These are phyloP conservation scores for Naganishia friedmannii DNA, from an alignment of 768 basidiomycete genomes.

Conservation along the genomic window DNA sequence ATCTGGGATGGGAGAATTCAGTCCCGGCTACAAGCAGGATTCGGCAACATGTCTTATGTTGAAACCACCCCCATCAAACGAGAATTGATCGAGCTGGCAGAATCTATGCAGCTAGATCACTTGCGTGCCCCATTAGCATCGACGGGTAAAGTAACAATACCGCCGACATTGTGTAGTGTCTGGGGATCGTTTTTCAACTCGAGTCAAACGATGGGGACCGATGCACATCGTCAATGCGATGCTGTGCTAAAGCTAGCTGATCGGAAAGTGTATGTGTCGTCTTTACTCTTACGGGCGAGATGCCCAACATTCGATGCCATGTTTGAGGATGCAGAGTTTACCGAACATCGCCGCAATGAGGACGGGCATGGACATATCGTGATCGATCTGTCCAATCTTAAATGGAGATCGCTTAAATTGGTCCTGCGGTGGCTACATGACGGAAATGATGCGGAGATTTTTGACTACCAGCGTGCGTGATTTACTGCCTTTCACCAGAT, in stretches of 20 bases:
- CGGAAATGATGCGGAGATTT: conserved; percentile 66
- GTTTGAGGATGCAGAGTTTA: conserved; percentile 82
- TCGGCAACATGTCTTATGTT: conserved; percentile 44
- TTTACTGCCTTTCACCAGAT: not conserved
- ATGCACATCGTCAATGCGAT: conserved; percentile 54
- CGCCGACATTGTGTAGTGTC: conserved; percentile 58
- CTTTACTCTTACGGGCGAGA: conserved; percentile 72
- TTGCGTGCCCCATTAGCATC: conserved; percentile 62
- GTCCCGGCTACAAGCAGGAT: conserved; percentile 54
- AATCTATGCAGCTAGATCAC: conserved; percentile 60
- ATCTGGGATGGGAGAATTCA: conserved; percentile 77
- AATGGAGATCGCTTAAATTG: conserved; percentile 70
- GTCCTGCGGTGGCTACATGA: conserved; percentile 75
- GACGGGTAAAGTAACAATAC: conserved; percentile 61
- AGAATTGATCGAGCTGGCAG: conserved; percentile 64
- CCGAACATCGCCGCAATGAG: conserved; percentile 59
- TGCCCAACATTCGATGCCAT: conserved; percentile 79
- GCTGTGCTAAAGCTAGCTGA: conserved; percentile 71
- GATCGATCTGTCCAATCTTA: conserved; percentile 70
- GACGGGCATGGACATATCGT: conserved; percentile 58
- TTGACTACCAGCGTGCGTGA: conserved; percentile 67
- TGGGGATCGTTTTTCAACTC: conserved; percentile 58
- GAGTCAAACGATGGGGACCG: conserved; percentile 31
- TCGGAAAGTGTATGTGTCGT: conserved; percentile 64
- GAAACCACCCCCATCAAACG: conserved; percentile 59